These are phyloP conservation scores for Flaveria ramosissima DNA, from an alignment of 129 eudicot species.

Conservation along the genomic window DNA sequence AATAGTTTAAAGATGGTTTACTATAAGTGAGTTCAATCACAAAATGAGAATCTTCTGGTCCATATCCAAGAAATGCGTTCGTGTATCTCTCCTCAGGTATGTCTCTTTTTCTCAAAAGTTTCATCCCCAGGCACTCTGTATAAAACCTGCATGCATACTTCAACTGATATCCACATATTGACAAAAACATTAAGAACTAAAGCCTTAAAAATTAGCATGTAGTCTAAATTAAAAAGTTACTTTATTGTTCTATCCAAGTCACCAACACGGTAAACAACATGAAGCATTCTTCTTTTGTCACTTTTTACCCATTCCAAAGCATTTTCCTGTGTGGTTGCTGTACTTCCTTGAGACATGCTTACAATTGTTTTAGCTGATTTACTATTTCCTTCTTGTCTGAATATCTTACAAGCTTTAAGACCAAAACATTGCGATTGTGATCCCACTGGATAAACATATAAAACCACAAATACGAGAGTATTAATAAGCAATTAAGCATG, in stretches of 20 bases:
- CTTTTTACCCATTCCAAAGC: conserved; percentile 85
- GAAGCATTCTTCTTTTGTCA: conserved; percentile 97
- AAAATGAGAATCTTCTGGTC: conserved; percentile 98
- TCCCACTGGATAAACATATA: conserved; percentile 47
- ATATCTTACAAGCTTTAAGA: conserved; percentile 50
- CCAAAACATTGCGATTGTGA: conserved; percentile 58
- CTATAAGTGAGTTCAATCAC: conserved; percentile 97
- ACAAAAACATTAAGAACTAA: not conserved
- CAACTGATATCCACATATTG: conserved; percentile 5
- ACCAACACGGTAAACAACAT: conserved; percentile 98
- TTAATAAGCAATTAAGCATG: not conserved
- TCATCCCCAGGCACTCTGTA: conserved; percentile 95
- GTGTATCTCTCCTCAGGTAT: conserved; percentile 97
- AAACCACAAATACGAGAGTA: conserved; percentile 11
- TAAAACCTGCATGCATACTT: conserved; percentile 63
- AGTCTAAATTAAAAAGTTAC: conserved; percentile 41
- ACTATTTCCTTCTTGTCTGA: conserved; percentile 46
- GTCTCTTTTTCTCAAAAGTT: conserved; percentile 90
- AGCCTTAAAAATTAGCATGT: not conserved
- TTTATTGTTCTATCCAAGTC: conserved; percentile 96
- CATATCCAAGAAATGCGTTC: conserved; percentile 98
- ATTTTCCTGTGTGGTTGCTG: conserved; percentile 61
- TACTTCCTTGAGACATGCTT: conserved; percentile 72
- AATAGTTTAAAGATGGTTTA: conserved; percentile 39
- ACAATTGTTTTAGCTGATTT: conserved; percentile 48